A percentile compares a stretch with the other conserved stretches of the same genome.
Conservation (phyloP, 306 rosid genomes). For the Vigna mungo region DNA sequence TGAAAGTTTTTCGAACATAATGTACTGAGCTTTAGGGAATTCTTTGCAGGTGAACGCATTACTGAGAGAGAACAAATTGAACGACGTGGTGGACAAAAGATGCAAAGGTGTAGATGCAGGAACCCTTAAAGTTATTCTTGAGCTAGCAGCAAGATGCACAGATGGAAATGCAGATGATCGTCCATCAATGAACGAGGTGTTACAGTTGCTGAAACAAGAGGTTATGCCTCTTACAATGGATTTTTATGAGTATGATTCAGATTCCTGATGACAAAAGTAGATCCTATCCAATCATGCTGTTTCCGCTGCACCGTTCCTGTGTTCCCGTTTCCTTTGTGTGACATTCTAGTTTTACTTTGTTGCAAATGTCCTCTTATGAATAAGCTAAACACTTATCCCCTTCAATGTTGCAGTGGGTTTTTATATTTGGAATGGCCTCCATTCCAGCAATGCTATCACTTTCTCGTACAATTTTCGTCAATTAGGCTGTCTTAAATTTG, state of each 20-base stretch:
- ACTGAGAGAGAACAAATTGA: conserved; percentile 71
- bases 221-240: conserved; percentile 87
- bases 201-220: conserved; percentile 89
- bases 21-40: conserved; percentile 1
- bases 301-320: conserved; percentile 32
- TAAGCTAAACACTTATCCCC: too few species aligned
- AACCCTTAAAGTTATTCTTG: conserved; percentile 79
- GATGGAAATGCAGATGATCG: conserved; percentile 87
- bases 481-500: too few species aligned
- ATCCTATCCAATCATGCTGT: neutral
- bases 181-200: conserved; percentile 84
- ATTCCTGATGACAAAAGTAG: conserved; percentile 42
- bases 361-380: conserved; percentile 13
- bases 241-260: conserved; percentile 86
- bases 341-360: conserved; percentile 50
- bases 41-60: conserved; percentile 75
- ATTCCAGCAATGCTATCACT: conserved; percentile 33
- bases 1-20: neutral
- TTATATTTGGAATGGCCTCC: conserved; percentile 51
- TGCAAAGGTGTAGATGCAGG: conserved; percentile 73
- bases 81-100: conserved; percentile 73
- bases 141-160: conserved; percentile 84
- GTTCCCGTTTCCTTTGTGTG: neutral
- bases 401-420: conserved; percentile 6
- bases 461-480: neutral